Evolutionary conservation across 768 basidiomycete genomes (phyloP).

Genomic region (Psilocybe azurescens): DNA sequence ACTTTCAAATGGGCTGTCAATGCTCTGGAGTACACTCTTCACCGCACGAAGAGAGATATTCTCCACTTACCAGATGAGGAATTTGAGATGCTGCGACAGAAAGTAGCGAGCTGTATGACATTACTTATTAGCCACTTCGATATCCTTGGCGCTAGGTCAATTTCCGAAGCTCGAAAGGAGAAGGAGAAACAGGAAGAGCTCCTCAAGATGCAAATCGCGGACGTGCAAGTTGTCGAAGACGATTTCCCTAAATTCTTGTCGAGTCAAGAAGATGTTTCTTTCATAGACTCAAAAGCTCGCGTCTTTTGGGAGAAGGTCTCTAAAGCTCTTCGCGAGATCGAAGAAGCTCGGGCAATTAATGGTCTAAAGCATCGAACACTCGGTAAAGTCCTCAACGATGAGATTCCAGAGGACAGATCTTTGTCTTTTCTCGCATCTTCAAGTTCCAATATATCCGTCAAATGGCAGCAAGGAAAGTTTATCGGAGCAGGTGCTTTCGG

Average conservation of each 20-base stretch:
- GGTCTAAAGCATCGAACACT: conserved; percentile 76
- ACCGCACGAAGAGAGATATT: conserved; percentile 89
- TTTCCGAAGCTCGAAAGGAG: conserved; percentile 85
- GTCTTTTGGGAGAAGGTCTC: conserved; percentile 78
- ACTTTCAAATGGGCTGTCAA: conserved; percentile 99
- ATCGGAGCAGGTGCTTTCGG: conserved; percentile 99
- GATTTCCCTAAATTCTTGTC: conserved; percentile 43
- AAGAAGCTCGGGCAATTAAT: conserved; percentile 62
- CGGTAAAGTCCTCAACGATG: conserved; percentile 93
- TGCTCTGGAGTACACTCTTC: conserved; percentile 90
- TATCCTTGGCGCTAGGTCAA: conserved; percentile 93
- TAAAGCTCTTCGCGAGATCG: conserved; percentile 65
- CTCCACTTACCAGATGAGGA: conserved; percentile 87
- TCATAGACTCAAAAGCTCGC: conserved; percentile 68
- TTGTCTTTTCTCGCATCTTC: conserved; percentile 94
- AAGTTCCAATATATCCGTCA: conserved; percentile 93
- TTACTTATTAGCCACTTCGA: conserved; percentile 98
- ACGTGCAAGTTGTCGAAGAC: conserved; percentile 49
- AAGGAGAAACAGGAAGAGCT: conserved; percentile 81
- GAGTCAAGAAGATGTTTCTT: conserved; percentile 50
- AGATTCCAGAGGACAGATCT: conserved; percentile 92
- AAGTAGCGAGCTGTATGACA: conserved; percentile 96
- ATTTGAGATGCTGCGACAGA: conserved; percentile 88
- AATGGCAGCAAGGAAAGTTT: conserved; percentile 98
- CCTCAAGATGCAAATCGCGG: conserved; percentile 55